Conservation (phyloP, 495 filamentous ascomycete genomes). For the Hypoxylon fuscum region DNA sequence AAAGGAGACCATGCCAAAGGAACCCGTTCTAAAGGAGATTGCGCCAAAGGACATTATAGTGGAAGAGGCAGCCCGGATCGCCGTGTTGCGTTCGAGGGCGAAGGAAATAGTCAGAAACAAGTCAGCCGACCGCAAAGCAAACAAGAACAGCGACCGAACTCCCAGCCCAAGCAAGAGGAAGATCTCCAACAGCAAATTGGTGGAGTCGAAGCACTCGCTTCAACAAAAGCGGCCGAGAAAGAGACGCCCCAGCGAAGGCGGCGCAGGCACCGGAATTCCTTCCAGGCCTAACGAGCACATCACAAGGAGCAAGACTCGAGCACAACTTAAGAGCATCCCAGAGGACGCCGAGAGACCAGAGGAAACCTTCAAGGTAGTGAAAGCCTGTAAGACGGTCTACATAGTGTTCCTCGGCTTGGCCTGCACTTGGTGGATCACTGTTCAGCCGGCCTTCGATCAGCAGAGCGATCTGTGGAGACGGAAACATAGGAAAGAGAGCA, state of each 20-base stretch:
- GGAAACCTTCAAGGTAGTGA: not conserved
- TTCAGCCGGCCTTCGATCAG: slow-evolving; percentile 41
- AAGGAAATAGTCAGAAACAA: slow-evolving; percentile 28
- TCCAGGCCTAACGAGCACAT: slow-evolving; percentile 20
- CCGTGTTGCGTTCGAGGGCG: slow-evolving; percentile 32
- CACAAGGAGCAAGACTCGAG: not conserved
- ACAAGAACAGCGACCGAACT: slow-evolving; percentile 15
- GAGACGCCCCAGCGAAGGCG: slow-evolving; percentile 30
- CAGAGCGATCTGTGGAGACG: slow-evolving; percentile 43
- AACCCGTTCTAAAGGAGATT: slow-evolving; percentile 15
- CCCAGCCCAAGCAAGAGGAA: slow-evolving; percentile 27
- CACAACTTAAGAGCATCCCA: slow-evolving; percentile 6
- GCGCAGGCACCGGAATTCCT: slow-evolving; percentile 27
- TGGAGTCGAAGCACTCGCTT: slow-evolving; percentile 28
- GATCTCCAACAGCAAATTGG: slow-evolving; percentile 3
- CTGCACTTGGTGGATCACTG: slow-evolving; percentile 38
- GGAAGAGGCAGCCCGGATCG: slow-evolving; percentile 31
- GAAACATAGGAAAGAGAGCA: slow-evolving; percentile 33
- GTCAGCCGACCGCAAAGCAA: slow-evolving; percentile 17
- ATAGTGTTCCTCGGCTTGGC: slow-evolving; percentile 31
- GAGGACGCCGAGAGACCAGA: slow-evolving; percentile 1
- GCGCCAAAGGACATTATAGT: too few relatives aligned
- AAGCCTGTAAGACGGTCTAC: slow-evolving; percentile 21
- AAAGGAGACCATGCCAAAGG: slow-evolving; percentile 18
- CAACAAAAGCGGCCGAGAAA: slow-evolving; percentile 18